Evolutionary conservation across 2,329 filamentous ascomycete genomes (phyloP).

Genomic region (Orbilia ellipsospora): DNA sequence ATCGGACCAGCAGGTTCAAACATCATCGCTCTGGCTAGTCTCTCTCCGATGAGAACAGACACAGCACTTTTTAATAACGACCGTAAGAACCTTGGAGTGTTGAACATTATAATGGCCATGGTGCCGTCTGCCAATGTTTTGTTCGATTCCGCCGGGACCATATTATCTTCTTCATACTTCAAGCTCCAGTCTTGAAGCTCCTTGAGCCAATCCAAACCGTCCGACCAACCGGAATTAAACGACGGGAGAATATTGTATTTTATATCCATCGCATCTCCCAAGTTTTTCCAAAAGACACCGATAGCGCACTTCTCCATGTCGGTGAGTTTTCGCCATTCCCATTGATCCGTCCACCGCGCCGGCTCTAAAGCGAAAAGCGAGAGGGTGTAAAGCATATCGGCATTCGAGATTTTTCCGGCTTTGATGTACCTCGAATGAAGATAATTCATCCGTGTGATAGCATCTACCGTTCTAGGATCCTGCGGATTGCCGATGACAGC

Average conservation of each 20-base stretch:
- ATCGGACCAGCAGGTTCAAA: conserved; percentile 59
- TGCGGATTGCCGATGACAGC: conserved; percentile 64
- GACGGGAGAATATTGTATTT: conserved; percentile 56
- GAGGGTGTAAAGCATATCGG: conserved; percentile 39
- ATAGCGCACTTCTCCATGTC: conserved; percentile 34
- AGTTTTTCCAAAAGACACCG: conserved; percentile 27
- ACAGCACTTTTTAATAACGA: conserved; percentile 68
- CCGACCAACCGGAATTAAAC: conserved; percentile 62
- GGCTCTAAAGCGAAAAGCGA: conserved; percentile 20
- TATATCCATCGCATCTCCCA: conserved; percentile 35
- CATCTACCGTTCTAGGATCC: conserved; percentile 58
- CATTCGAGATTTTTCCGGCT: conserved; percentile 31
- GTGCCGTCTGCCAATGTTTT: conserved; percentile 70
- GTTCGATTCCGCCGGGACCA: conserved; percentile 69
- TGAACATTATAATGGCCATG: conserved; percentile 70
- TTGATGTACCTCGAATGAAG: conserved; percentile 37
- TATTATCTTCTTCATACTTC: conserved; percentile 70
- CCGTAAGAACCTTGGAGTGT: conserved; percentile 58
- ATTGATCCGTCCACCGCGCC: conserved; percentile 7
- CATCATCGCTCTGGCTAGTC: conserved; percentile 74
- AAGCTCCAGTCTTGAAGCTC: conserved; percentile 67
- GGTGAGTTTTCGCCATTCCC: conserved; percentile 23
- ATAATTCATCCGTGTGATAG: conserved; percentile 34
- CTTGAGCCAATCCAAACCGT: conserved; percentile 68
- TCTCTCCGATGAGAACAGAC: conserved; percentile 72